Evolutionary conservation across 306 rosid genomes (phyloP).

Genomic region (Hylodesmum podocarpum): DNA sequence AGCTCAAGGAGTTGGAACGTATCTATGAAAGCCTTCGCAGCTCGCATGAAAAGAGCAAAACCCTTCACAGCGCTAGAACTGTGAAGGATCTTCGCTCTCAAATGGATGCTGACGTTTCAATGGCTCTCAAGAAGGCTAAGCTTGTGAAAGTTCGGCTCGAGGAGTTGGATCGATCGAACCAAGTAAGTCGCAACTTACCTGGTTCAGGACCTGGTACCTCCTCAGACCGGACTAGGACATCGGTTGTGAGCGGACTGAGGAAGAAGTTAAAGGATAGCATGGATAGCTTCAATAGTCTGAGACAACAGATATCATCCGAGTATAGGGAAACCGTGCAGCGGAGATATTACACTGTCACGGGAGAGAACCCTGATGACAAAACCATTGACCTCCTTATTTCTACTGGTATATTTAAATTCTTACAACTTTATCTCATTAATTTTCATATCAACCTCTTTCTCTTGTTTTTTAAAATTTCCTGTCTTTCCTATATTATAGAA

Average conservation of each 20-base stretch:
- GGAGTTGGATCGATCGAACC: conserved; percentile 65
- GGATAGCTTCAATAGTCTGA: conserved; percentile 64
- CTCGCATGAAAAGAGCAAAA: conserved; percentile 71
- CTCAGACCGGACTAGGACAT: conserved; percentile 72
- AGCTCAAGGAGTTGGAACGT: conserved; percentile 66
- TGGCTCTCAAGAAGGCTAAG: conserved; percentile 76
- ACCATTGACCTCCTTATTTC: conserved; percentile 76
- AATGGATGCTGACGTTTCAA: conserved; percentile 74
- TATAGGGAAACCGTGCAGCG: conserved; percentile 80
- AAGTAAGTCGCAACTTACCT: conserved; percentile 50
- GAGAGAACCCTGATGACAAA: conserved; percentile 85
- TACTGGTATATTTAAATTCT: conserved; percentile 45
- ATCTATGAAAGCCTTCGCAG: conserved; percentile 46
- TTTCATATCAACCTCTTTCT: not conserved
- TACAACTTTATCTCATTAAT: not conserved
- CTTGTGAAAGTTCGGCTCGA: conserved; percentile 71
- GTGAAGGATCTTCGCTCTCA: conserved; percentile 75
- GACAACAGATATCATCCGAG: conserved; percentile 76
- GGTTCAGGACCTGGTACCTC: conserved; percentile 77
- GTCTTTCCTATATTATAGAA: not conserved
- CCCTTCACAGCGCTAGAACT: conserved; percentile 73
- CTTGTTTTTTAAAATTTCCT: not conserved
- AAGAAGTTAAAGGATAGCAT: conserved; percentile 78
- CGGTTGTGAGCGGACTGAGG: conserved; percentile 69
- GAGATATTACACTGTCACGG: conserved; percentile 82